Evolutionary conservation across 2,329 filamentous ascomycete species (phyloP).

Genomic region (Monilinia fructigena): DNA sequence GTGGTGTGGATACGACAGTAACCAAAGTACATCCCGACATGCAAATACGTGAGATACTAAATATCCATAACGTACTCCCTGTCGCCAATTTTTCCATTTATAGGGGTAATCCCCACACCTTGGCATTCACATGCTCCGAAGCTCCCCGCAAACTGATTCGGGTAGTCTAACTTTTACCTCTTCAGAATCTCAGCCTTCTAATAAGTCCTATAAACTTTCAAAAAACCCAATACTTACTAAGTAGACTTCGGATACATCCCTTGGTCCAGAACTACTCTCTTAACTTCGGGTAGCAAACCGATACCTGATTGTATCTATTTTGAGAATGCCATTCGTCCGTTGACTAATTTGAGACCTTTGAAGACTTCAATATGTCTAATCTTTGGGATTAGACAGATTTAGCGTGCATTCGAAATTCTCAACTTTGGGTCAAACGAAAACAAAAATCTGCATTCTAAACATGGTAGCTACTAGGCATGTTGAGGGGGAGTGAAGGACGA

Average conservation of each 20-base stretch:
- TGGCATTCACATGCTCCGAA: conserved; percentile 24
- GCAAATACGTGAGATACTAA: not conserved
- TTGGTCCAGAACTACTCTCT: not conserved
- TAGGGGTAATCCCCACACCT: conserved; percentile 19
- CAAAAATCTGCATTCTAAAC: not conserved
- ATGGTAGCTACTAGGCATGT: not conserved
- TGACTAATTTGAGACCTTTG: conserved; percentile 10
- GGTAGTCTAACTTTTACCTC: not conserved
- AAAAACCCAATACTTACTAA: not conserved
- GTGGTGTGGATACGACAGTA: not conserved
- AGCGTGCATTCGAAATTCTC: not conserved
- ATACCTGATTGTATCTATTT: conserved; percentile 9
- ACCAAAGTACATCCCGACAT: not conserved
- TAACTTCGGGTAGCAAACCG: not conserved
- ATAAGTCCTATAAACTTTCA: not conserved
- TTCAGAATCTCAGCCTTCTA: not conserved
- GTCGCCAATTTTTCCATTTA: conserved; percentile 8
- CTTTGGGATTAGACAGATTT: not conserved
- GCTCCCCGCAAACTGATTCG: conserved; percentile 23
- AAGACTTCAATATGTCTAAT: not conserved
- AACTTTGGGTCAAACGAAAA: conserved; percentile 14
- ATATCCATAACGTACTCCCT: conserved; percentile 5
- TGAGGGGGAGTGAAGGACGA: not conserved
- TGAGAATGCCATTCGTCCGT: not conserved
- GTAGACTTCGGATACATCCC: not conserved